Base-by-base conservation (phyloP, 169 alveolate species). In the Cryptosporidium muris region DNA sequence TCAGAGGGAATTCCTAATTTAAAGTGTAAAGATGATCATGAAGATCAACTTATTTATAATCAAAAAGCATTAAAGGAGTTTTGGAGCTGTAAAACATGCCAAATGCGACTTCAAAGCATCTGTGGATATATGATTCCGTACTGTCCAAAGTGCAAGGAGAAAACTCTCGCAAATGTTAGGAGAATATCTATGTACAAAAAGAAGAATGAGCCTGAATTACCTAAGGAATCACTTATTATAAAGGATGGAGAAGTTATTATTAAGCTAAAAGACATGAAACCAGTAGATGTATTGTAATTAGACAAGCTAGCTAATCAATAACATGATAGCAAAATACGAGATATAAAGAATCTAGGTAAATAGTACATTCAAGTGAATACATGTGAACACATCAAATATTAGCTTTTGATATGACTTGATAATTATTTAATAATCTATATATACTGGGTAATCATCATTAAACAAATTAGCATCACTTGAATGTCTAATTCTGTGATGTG, bases 21-120 rank as follows among this genome's bases (percentile, higher is more conserved):
- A 4, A 34, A 48, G 36, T 74, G 85, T 43, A 53, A 60, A 60
- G 38, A 74, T 1, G 60, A 74, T 5, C 85, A 74, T 58, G 74
- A 66, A 6, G 85, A 74, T 14, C 49, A 47, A 7, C 14, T 74
- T 2, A 43, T 74, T 11, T 74, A 12, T 34, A 74, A 74, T 47
- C 47, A 42, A 14, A 60, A 3, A 11, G 85, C 85, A 38, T 11
- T 58, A 60, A 74, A 74, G n/a, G 68, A 74, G 51, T 53, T 68
- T 2, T 74, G 85, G 85, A 43, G 9, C 54, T 74, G 85, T 34
- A 74, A 60, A 14, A 45, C 85, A 34, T 74, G 85, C 51, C 54
- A 60, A 40, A 51, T 16, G 4, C 48, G 48, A 3, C 34, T 74
- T 16, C 60, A 74, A 45, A 54, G 74, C 37, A 58, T 74, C 54